Base-by-base conservation (phyloP, 1,139 yeast species). In the Meyerozyma guilliermondii region DNA sequence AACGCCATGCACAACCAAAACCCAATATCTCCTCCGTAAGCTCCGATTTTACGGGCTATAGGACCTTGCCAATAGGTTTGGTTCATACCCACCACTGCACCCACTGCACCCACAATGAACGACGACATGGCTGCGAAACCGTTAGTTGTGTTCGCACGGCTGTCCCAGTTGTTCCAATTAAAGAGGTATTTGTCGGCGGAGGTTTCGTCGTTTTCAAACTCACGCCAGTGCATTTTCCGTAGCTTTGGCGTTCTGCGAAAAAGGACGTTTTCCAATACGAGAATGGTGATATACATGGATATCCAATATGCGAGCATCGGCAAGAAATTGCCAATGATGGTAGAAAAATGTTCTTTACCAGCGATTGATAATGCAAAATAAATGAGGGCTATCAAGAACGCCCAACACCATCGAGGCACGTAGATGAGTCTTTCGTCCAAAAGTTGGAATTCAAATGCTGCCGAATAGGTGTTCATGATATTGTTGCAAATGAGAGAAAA, bases 401-500 rank as follows among this genome's bases (percentile, higher is more conserved):
- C 60, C 64, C 65, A 60, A 20, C 52, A 41, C 62, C 64, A 59
- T 20, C 65, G 48, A 2, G 64, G 64, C 16, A 59, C 48, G 7
- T 41, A 26, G 1, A 55, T 59, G 11, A 59, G 43, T 5, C 49
- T 46, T n/a, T 43, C 41, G 35, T 55, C 59, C 6, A 60, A 52
- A 18, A 60, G 46, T 39, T 60, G 65, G 42, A 58, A 52, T 39
- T 58, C 61, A 39, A 60, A 56, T 1, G 62, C 63, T 29, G 53
- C 51, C 13, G 61, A 56, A 42, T 60, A 60, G 8, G 64, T 58
- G 45, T 59, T 60, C 59, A 68, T 63, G 47, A 68, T 60, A 44
- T 65, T 67, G 50, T 67, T 68, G 50, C 71, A 63, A 28, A 67
- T 59, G 39, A 68, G 57, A 4, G 71, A 66, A 8, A 68, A 42